These are phyloP conservation scores for Trypanosoma grayi DNA, from an alignment of 208 protist genomes.

Conservation along the genomic window DNA sequence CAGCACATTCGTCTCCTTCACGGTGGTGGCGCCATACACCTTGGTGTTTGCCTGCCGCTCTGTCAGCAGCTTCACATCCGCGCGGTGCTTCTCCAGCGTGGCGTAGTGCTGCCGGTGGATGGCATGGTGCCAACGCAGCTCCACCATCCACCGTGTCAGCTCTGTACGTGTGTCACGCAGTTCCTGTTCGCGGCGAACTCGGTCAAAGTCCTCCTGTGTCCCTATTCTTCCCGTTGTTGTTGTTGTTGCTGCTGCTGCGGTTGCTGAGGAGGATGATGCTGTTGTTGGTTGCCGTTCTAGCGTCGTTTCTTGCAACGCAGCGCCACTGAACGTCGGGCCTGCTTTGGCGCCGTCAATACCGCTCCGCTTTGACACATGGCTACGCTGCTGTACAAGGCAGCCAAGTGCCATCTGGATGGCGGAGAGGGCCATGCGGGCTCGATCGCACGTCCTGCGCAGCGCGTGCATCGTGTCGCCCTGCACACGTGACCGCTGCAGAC, in stretches of 20 bases:
- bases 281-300: too few relatives aligned
- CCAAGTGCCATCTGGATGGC: conserved; percentile 17
- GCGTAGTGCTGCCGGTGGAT: conserved; percentile 40
- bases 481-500: neutral
- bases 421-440: conserved; percentile 18
- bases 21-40: conserved; percentile 62
- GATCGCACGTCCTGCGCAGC: conserved; percentile 20
- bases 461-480: conserved; percentile 2
- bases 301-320: neutral
- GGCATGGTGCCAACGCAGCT: conserved; percentile 56
- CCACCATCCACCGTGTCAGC: conserved; percentile 48
- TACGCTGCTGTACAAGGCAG: conserved; percentile 8
- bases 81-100: conserved; percentile 42
- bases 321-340: neutral
- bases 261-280: too few relatives aligned
- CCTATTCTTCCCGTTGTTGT: neutral
- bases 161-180: conserved; percentile 67
- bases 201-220: neutral
- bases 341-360: neutral
- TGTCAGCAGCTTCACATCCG: conserved; percentile 60
- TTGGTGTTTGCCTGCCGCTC: conserved; percentile 56
- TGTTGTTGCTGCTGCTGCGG: too few relatives aligned
- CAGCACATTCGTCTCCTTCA: conserved; percentile 74
- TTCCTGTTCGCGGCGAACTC: conserved; percentile 18
- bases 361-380: neutral